Conservation (phyloP, 306 rosid species). For the Prunus mume region DNA sequence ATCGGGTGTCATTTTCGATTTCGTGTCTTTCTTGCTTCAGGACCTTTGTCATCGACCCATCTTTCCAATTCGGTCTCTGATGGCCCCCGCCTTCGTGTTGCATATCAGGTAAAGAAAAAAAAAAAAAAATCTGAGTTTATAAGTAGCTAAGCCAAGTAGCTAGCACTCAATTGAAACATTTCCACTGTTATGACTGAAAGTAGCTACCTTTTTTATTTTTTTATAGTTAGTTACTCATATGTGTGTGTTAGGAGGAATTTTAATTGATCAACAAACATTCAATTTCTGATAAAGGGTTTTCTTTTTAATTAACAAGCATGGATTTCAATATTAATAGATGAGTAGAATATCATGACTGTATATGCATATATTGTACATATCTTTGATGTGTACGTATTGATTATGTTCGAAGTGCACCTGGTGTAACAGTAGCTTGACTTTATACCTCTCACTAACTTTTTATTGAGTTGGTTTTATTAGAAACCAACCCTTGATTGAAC, state of each 20-base stretch:
- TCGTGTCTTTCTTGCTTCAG: constrained; percentile 32
- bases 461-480: background rate
- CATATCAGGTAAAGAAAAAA: constrained; percentile 59
- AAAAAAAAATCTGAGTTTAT: background rate
- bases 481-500: background rate
- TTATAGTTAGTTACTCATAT: background rate
- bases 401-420: background rate
- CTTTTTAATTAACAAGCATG: background rate
- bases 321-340: background rate
- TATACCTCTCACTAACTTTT: background rate
- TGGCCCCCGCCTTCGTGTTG: constrained; percentile 78
- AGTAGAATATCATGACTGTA: background rate
- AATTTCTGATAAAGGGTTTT: background rate
- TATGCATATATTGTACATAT: background rate
- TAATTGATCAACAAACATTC: background rate
- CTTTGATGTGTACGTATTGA: background rate
- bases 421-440: background rate
- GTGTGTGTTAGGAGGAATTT: no score
- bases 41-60: constrained; percentile 66
- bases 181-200: background rate
- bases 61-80: constrained; percentile 48
- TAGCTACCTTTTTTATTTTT: background rate
- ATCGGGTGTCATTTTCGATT: background rate
- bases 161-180: background rate
- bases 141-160: background rate